These are phyloP conservation scores for Erodium moschatum DNA, from an alignment of 441 rosid species.

Conservation along the genomic window DNA sequence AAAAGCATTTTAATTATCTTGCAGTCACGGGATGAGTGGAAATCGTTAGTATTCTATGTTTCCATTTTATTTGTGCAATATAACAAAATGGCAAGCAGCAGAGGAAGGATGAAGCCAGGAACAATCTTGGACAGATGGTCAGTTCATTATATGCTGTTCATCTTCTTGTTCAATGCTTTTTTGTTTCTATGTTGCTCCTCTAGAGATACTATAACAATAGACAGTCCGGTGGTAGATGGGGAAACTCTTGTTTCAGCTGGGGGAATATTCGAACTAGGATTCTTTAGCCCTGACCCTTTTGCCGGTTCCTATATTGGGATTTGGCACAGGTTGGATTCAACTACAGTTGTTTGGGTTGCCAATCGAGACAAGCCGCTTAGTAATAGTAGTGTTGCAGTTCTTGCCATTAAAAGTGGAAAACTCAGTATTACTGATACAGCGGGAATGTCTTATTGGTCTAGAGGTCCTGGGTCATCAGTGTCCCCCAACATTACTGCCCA, in stretches of 20 bases:
- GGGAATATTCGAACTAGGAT: conserved; percentile 47
- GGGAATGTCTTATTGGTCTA: conserved; percentile 26
- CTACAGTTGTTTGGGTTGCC: conserved; percentile 53
- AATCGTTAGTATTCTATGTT: background rate
- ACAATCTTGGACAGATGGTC: conserved; percentile 1
- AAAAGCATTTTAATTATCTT: background rate
- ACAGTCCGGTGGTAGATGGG: conserved; percentile 23
- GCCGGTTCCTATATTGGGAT: conserved; percentile 45
- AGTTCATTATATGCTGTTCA: background rate
- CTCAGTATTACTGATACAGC: conserved; percentile 25
- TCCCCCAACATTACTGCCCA: conserved; percentile 20
- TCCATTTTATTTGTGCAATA: background rate
- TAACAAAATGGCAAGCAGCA: background rate
- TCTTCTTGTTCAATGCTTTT: conserved; percentile 22
- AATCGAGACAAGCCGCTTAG: conserved; percentile 41
- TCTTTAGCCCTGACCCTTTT: conserved; percentile 45
- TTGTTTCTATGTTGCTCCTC: conserved; percentile 27
- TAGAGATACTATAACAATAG: conserved; percentile 24
- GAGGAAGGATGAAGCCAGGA: background rate
- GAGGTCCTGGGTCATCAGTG: conserved; percentile 19
- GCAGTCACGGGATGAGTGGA: background rate
- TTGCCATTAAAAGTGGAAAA: conserved; percentile 33
- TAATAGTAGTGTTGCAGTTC: conserved; percentile 18
- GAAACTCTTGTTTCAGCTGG: conserved; percentile 42
- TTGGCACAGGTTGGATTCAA: conserved; percentile 39